Evolutionary conservation across 441 rosid species (phyloP).

Genomic region (Capsella rubella): DNA sequence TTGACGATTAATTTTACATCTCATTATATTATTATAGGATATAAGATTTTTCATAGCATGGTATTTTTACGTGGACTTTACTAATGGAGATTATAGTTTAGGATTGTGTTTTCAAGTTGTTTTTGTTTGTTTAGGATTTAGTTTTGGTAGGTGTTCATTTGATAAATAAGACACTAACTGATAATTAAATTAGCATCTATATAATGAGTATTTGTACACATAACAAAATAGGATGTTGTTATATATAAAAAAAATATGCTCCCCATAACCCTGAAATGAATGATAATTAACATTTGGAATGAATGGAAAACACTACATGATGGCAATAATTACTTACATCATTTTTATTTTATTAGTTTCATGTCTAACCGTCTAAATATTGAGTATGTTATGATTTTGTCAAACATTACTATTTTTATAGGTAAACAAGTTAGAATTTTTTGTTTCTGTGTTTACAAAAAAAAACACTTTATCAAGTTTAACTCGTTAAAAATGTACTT

Average conservation of each 20-base stretch:
- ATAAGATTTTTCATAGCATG: too few relatives aligned
- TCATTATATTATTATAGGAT: too few relatives aligned
- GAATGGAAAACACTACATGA: neutral
- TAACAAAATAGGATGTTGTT: too few relatives aligned
- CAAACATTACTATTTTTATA: neutral
- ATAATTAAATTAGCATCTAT: too few relatives aligned
- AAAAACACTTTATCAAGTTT: neutral
- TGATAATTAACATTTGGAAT: neutral
- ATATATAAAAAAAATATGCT: too few relatives aligned
- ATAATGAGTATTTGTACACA: too few relatives aligned
- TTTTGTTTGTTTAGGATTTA: neutral
- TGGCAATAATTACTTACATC: neutral
- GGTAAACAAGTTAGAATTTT: neutral
- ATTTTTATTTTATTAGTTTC: neutral
- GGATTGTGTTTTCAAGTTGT: too few relatives aligned
- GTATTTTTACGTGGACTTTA: too few relatives aligned
- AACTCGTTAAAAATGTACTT: neutral
- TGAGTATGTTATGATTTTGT: neutral
- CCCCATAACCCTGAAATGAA: too few relatives aligned
- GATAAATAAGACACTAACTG: neutral
- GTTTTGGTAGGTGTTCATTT: neutral
- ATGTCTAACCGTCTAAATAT: neutral
- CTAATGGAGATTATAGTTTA: too few relatives aligned
- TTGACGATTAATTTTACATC: too few relatives aligned
- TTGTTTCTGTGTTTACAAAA: neutral